These are phyloP conservation scores for Tagetes patula DNA, from an alignment of 129 eudicot genomes.

Conservation along the genomic window DNA sequence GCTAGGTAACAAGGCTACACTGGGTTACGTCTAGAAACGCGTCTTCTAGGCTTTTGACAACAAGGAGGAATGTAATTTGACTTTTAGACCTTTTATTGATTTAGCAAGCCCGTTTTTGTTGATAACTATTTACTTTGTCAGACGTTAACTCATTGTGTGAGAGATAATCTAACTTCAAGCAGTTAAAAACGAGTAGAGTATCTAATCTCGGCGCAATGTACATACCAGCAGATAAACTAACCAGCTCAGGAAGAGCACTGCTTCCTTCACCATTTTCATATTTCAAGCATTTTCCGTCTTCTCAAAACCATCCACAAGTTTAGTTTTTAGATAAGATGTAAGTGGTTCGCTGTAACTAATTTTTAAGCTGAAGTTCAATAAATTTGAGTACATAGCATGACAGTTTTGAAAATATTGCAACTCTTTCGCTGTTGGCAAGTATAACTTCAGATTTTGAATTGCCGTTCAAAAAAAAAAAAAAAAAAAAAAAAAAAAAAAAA, in stretches of 20 bases:
- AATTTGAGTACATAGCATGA: conserved; percentile 14
- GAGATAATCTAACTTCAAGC: conserved; percentile 29
- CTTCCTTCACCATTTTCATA: conserved; percentile 34
- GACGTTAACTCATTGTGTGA: background rate
- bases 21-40: no score
- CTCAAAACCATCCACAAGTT: conserved; percentile 25
- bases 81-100: background rate
- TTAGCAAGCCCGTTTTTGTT: background rate
- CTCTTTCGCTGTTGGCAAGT: conserved; percentile 29
- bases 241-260: conserved; percentile 24
- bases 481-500: no score
- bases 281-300: conserved; percentile 33
- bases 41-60: no score
- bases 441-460: conserved; percentile 16
- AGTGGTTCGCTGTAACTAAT: conserved; percentile 27
- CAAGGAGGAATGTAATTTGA: background rate
- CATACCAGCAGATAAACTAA: conserved; percentile 19
- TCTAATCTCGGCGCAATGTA: conserved; percentile 25
- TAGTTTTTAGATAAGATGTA: conserved; percentile 28
- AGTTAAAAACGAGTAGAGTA: conserved; percentile 31
- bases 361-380: conserved; percentile 26
- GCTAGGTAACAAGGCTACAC: no score
- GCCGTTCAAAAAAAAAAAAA: no score
- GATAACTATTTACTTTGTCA: background rate
- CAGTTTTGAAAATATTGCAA: conserved; percentile 23